Evolutionary conservation across 2,329 filamentous ascomycete genomes (phyloP), one percentile per base, ranked within the genome.

Genomic region (Beauveria sp.): DNA sequence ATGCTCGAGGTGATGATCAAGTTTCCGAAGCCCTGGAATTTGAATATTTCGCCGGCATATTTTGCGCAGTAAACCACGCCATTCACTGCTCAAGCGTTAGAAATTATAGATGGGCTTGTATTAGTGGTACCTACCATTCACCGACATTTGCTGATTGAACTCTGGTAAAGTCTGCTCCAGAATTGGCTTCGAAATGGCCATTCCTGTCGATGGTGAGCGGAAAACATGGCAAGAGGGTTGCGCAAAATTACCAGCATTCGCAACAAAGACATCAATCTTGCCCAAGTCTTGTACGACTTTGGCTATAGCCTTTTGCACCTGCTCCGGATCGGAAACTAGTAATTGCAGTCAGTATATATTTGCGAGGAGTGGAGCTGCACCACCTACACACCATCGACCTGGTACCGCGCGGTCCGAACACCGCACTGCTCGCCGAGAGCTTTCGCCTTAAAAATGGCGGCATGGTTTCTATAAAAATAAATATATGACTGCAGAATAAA

Each of bases 151-250:
- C 62, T 71, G 69, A 45, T 66, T 71, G 65, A 83, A 84, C 64
- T 84, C 80, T 3, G 80, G 76, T 0, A 84, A 66, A 0, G 76
- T 79, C 64, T 80, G 77, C 55, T 86, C 82, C 1, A 84, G 70
- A 16, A 86, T 78, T 0, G 80, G 77, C 66, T 85, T 83, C 0
- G 79, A 81, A 34, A 80, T 82, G 5, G 77, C 77, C 71, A 80
- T 82, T 20, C 79, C 72, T 66, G 2, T 18, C 4, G 45, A 18
- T 26, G 3, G 3, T 54, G 34, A 52, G 43, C 26, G 10, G 16
- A 3, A 31, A 10, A 10, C 4, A 10, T 5, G 6, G 34, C 43
- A n/a, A 31, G 26, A 22, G 18, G 18, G n/a, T n/a, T 34, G 4
- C 12, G 24, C 24, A 24, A 18, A 49, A n/a, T 24, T n/a, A 73